Base-by-base conservation (phyloP, 768 basidiomycete species). In the Hygrophoropsis aurantiaca region DNA sequence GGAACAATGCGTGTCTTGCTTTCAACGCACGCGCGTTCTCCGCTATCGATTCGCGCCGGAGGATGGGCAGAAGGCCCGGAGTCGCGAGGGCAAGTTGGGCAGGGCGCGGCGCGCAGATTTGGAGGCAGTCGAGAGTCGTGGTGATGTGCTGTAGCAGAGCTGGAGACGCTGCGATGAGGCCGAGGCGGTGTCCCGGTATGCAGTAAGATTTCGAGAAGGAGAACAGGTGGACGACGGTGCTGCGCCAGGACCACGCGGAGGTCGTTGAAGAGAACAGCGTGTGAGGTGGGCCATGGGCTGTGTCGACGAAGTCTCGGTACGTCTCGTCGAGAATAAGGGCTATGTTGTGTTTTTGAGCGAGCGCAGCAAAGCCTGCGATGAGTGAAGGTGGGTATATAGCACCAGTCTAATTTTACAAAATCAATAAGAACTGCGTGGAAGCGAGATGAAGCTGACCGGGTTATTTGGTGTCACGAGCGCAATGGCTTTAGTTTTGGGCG, bases 321-420 rank as follows among this genome's bases (percentile, higher is more conserved):
- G 91, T 93, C 66, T 92, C 90, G 64, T 94, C 91, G n/a, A 94
- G 40, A 30, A 93, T 74, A 19, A 93, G 74, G 0, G 88, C 84
- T 15, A 91, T 56, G 1, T 73, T 69, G 21, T 73, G 62, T 42
- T 74, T 67, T 18, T 58, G 66, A 0, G 89, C 86, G 3, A 93
- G 75, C 0, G 68, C 53, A 2, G 78, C 76, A 53, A 91, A 93
- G 4, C 77, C 66, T 0, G 70, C 61, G 20, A 93, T 63, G 5
- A 88, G 72, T 0, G 63, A 56, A 0, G 79, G 74, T 0, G 84
- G 63, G 55, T 90, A 90, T 1, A 78, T 77, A 0, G 84, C 80
- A 5, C 91, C 91, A 1, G 88, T 90, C 75, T 85, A 46, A 10
- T 10, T 21, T 11, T 4, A 26, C 10, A 41, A n/a, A n/a, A n/a